Evolutionary conservation across 2,329 filamentous ascomycete genomes (phyloP).

Genomic region (Cercospora canescens): DNA sequence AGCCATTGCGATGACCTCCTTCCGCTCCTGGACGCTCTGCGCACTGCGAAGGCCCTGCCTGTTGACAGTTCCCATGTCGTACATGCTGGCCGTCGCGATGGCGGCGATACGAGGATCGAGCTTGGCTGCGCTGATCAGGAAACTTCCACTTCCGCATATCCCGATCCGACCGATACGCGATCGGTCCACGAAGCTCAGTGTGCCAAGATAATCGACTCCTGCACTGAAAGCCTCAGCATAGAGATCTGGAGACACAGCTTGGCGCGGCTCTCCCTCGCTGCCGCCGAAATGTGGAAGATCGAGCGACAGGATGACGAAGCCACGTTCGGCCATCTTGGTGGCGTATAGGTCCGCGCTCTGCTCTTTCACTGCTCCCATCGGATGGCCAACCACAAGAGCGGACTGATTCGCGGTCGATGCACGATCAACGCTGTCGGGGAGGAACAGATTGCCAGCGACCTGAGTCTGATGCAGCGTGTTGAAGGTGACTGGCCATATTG

Average conservation of each 20-base stretch:
- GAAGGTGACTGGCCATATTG: constrained; percentile 10
- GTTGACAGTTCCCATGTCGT: constrained; percentile 11
- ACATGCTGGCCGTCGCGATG: constrained; percentile 14
- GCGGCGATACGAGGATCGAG: constrained; percentile 11
- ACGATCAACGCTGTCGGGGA: constrained; percentile 6
- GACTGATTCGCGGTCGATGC: not conserved
- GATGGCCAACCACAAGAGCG: constrained; percentile 11
- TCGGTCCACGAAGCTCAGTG: not conserved
- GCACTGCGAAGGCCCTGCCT: constrained; percentile 7
- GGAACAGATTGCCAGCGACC: constrained; percentile 8
- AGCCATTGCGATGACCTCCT: not conserved
- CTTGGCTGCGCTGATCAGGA: constrained; percentile 12
- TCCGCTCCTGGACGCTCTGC: not conserved
- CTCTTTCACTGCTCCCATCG: constrained; percentile 14
- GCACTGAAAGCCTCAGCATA: constrained; percentile 13
- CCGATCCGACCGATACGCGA: constrained; percentile 12
- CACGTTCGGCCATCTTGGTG: constrained; percentile 15
- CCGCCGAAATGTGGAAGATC: constrained; percentile 12
- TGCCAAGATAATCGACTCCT: constrained; percentile 11
- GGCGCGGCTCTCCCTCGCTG: constrained; percentile 7
- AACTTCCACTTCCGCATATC: constrained; percentile 13
- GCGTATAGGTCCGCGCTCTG: constrained; percentile 14
- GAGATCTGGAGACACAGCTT: constrained; percentile 6
- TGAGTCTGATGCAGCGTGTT: constrained; percentile 3
- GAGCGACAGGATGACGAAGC: constrained; percentile 14